These are phyloP conservation scores for Leishmania amazonensis DNA, from an alignment of 208 protist species.

Conservation along the genomic window DNA sequence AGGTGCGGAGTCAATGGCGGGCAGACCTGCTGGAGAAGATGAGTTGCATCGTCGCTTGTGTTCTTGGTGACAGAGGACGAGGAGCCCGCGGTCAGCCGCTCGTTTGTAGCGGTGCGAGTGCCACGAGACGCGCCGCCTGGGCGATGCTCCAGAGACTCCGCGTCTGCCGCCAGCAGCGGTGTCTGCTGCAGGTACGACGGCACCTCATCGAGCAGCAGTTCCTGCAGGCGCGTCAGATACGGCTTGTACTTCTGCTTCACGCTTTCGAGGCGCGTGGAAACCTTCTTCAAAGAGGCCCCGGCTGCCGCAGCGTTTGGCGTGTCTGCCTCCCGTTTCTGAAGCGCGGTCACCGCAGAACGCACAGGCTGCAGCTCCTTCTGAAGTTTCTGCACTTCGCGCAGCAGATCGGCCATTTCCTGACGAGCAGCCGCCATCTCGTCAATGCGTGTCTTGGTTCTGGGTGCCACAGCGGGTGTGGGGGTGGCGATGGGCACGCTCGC, in stretches of 20 bases:
- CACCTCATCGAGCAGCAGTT: conserved; percentile 47
- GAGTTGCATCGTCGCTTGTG: conserved; percentile 16
- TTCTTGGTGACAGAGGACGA: conserved; percentile 6
- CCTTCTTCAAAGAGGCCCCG: conserved; percentile 73
- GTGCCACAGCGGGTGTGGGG: not conserved
- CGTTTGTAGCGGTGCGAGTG: not conserved
- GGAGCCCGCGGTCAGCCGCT: not conserved
- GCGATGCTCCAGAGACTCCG: not conserved
- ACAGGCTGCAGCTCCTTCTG: conserved; percentile 81
- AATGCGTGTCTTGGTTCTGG: not conserved
- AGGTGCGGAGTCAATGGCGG: conserved; percentile 55
- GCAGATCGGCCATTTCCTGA: conserved; percentile 58
- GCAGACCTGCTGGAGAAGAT: conserved; percentile 54
- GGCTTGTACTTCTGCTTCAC: conserved; percentile 63
- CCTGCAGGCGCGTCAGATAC: conserved; percentile 33
- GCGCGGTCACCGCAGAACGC: conserved; percentile 57
- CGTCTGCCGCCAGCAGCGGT: conserved; percentile 34
- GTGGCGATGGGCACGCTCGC: conserved; percentile 1
- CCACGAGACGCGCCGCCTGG: not conserved
- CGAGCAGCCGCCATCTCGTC: conserved; percentile 40
- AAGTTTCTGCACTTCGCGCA: conserved; percentile 79
- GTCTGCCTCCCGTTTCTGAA: conserved; percentile 74
- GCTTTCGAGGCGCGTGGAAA: conserved; percentile 51
- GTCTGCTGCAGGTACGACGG: conserved; percentile 51
- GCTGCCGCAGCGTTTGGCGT: conserved; percentile 52